Base-by-base conservation (phyloP, 805 yeast genomes). In the Candida tibetensis region DNA sequence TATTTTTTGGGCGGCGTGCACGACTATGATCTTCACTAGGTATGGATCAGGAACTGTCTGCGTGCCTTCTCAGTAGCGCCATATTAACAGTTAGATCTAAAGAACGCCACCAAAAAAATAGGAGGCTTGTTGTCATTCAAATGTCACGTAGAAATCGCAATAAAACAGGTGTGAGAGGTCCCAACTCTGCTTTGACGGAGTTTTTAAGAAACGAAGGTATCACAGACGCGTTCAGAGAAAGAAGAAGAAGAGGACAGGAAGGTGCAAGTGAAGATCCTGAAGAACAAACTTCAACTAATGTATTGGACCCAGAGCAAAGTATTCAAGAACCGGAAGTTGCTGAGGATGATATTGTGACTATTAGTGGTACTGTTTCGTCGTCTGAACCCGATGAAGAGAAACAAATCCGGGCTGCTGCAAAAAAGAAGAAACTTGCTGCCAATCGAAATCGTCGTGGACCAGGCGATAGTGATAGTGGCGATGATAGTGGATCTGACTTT, bases 191-290 rank as follows among this genome's bases (percentile, higher is more conserved):
- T 0, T 68, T 90, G 48, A 90, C 96, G 0, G 93, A 85, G 60
- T 90, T 90, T 53, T 71, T 90, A 43, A 71, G 89, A 34, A 87
- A 84, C 40, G 95, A 89, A 60, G 97, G 97, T 25, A 90, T 90
- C 62, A 84, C 96, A 1, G 88, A 81, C 40, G 80, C 78, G 29
- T 88, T 88, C 55, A 71, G 89, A 53, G 64, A 58, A 41, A 51
- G 69, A 30, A 43, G 52, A 36, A 7, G 25, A 10, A 47, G 34
- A 25, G 36, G 47, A 10, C 44, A 48, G 31, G 40, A 37, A 18
- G 37, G 25, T 12, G 30, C 31, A 17, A 23, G 26, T 27, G 31
- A 32, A 42, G 57, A 42, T 62, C 58, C 36, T 59, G 61, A 22
- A 57, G 49, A 41, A 23, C 27, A 17, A 13, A 17, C 25, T n/a